phyloP scores from a whole-genome alignment of 495 filamentous ascomycete genomes.

The Copromyces sp. region DNA sequence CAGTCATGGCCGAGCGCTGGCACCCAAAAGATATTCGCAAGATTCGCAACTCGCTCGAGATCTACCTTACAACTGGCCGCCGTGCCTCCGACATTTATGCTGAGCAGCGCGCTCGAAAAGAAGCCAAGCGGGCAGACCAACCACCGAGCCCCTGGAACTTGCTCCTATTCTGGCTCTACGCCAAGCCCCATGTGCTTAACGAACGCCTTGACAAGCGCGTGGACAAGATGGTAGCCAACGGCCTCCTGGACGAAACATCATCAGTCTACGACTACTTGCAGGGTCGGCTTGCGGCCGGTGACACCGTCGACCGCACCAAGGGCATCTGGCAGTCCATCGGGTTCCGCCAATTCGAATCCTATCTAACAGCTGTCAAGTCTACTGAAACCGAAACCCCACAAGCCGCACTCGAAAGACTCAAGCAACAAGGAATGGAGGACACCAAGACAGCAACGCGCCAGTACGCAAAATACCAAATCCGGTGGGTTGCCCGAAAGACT shows the following conservation, averaged over 20 bases:
- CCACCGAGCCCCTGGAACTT: slow-evolving; percentile 44
- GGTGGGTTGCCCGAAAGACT: slow-evolving; percentile 81
- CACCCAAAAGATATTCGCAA: slow-evolving; percentile 88
- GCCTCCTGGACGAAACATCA: slow-evolving; percentile 58
- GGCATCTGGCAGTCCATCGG: slow-evolving; percentile 97
- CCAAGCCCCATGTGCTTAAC: slow-evolving; percentile 53
- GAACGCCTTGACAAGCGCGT: slow-evolving; percentile 65
- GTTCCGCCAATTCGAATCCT: slow-evolving; percentile 77
- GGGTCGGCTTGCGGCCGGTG: slow-evolving; percentile 36
- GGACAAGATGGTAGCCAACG: slow-evolving; percentile 67
- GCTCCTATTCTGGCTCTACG: slow-evolving; percentile 82
- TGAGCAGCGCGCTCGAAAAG: slow-evolving; percentile 46
- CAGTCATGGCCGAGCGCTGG: slow-evolving; percentile 82
- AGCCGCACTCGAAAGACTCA: slow-evolving; percentile 28
- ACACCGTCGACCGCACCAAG: slow-evolving; percentile 53
- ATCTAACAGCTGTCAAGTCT: slow-evolving; percentile 43
- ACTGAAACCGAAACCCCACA: slow-evolving; percentile 5
- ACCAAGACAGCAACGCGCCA: slow-evolving; percentile 75
- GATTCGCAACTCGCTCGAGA: slow-evolving; percentile 81
- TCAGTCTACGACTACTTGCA: slow-evolving; percentile 47
- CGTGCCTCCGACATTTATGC: slow-evolving; percentile 82
- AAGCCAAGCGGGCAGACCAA: slow-evolving; percentile 9
- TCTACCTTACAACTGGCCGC: slow-evolving; percentile 69
- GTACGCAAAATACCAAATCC: slow-evolving; percentile 72
- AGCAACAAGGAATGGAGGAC: slow-evolving; percentile 29